Base-by-base conservation (phyloP, 2,329 filamentous ascomycete species). In the Westerdykella ornata region DNA sequence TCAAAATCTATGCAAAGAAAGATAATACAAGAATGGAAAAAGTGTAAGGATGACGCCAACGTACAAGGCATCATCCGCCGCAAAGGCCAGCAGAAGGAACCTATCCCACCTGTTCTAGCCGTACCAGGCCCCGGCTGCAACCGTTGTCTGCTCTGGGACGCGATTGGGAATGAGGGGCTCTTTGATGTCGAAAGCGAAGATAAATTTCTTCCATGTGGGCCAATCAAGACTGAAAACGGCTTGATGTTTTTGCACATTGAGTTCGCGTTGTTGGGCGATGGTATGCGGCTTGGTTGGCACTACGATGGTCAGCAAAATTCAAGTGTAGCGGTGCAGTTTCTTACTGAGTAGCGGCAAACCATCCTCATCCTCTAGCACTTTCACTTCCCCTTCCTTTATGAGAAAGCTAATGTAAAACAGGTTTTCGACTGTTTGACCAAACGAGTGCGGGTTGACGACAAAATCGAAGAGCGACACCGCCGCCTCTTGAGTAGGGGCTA, bases 321-420 rank as follows among this genome's bases (percentile, higher is more conserved):
- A 34, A 12, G 19, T 33, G 13, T 30, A 20, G 20, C 7, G n/a
- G 12, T 9, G 20, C 7, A n/a, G 12, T 9, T 34, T 75, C 84
- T 72, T 73, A 94, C 88, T 73, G 37, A 97, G 66, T 16, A 87
- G 80, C n/a, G 89, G 89, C 32, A 95, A 69, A 1, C 77, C 81
- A 45, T 84, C 70, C 11, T 80, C 75, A 57, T 96, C 89, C 42
- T 80, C 76, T 3, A 78, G 73, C n/a, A 98, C 74, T 26, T 79
- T 80, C 5, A 88, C 78, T 45, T 77, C 80, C 9, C 88, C 88
- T 66, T 98, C 92, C 43, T 86, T 81, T 45, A 97, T 88, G 46
- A 98, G 70, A 59, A 98, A 98, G 61, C 87, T 94, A 53, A 95
- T 79, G 62, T 97, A 97, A 66, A 98, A 98, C 55, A 98, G 73